phyloP scores from a whole-genome alignment of 768 basidiomycete species.

The Daedalea quercina region DNA sequence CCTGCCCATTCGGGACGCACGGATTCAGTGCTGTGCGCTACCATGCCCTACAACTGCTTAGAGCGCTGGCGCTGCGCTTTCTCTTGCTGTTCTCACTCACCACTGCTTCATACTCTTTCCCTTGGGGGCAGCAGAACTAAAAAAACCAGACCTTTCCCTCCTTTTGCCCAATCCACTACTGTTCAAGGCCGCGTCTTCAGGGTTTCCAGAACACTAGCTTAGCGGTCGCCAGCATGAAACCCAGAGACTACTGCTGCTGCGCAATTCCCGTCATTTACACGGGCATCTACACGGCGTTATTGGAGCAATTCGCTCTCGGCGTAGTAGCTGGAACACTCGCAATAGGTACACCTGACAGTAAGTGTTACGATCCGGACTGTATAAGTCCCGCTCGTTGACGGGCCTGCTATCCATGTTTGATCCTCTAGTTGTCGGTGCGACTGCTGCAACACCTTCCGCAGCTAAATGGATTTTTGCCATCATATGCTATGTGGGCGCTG shows the following conservation, averaged over 20 bases:
- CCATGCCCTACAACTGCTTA: neutral
- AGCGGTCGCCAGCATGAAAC: conserved; percentile 42
- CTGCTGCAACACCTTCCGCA: conserved; percentile 60
- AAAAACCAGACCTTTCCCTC: no score
- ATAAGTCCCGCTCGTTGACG: neutral
- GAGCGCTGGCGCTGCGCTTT: conserved; percentile 2
- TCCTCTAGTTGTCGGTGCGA: conserved; percentile 70
- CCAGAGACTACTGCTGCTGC: conserved; percentile 88
- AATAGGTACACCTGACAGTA: conserved; percentile 75
- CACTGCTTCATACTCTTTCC: neutral
- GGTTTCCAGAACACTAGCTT: neutral
- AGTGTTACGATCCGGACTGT: conserved; percentile 21
- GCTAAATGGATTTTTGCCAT: conserved; percentile 69
- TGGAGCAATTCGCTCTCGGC: conserved; percentile 68
- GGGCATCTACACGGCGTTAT: conserved; percentile 78
- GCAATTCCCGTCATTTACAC: conserved; percentile 87
- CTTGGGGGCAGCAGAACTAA: neutral
- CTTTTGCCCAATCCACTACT: neutral
- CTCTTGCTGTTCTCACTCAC: neutral
- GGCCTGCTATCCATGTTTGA: neutral
- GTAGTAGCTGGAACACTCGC: conserved; percentile 67
- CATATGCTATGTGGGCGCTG: conserved; percentile 71
- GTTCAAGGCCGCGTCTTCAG: no score
- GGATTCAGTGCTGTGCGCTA: neutral
- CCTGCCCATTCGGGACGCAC: neutral